Base-by-base conservation (phyloP, 768 basidiomycete species). In the Lepiota venenata region DNA sequence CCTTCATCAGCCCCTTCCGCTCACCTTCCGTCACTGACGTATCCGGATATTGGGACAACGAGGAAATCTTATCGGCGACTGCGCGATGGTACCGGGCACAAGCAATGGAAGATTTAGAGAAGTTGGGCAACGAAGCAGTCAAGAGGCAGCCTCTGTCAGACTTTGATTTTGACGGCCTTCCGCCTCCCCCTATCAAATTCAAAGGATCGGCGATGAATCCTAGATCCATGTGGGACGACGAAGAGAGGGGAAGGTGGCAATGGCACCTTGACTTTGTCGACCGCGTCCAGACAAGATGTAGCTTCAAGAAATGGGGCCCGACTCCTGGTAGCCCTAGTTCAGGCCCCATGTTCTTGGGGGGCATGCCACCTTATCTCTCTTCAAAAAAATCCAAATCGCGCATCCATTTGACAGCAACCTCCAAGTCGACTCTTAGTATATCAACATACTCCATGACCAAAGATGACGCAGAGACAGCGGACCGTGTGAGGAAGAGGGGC, bases 1-100 rank as follows among this genome's bases (percentile, higher is more conserved):
- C 68, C 7, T 81, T 82, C 63, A 81, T 82, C 35, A 75, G 77
- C 56, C 70, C 76, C 11, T 81, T 74, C 55, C 73, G 76, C 55
- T 64, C 68, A 14, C 58, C 51, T n/a, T 48, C 57, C 15, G 45
- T 55, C 18, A 57, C 52, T 22, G 56, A 58, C 21, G 46, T 37
- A 9, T 42, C 53, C 1, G 45, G 53, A 18, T 55, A 48, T 14
- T 55, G 53, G 53, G 46, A 48, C 27, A 48, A 32, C 25, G 53
- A 55, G 20, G 46, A 52, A 21, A 52, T 45, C 4, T 42, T 22
- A 10, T 52, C 46, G 16, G 42, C 41, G 53, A 55, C 40, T 18
- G 27, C 53, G 6, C 53, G 29, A 20, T 55, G 53, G 53, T 48
- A 55, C 40, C 46, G 45, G 5, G 16, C 21, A 16, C 47, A 45